A percentile compares a stretch with the other conserved stretches of the same genome.
Conservation (phyloP, 139 green algal species). For the Mesotaenium endlicherianum region DNA sequence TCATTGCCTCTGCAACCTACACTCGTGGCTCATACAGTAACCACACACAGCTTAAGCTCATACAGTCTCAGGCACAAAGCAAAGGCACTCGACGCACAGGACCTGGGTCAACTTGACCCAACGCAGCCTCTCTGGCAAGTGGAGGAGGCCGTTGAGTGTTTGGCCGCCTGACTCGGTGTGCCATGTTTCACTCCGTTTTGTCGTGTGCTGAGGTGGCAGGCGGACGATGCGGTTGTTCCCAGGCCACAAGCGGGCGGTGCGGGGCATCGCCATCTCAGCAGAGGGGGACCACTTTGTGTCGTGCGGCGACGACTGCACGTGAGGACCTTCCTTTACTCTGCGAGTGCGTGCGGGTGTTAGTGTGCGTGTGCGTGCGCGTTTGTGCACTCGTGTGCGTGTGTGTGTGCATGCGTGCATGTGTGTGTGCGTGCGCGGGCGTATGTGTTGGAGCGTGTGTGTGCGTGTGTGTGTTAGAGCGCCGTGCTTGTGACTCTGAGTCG, state of each 20-base stretch:
- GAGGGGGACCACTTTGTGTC: constrained; percentile 78
- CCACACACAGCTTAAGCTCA: too few relatives aligned
- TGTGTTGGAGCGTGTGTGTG: neutral
- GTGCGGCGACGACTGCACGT: constrained; percentile 79
- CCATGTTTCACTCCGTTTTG: neutral
- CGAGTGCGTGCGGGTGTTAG: neutral
- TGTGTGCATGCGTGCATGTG: neutral
- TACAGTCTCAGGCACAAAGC: too few relatives aligned
- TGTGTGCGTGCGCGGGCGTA: neutral
- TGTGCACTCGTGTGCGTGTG: neutral
- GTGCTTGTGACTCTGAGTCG: too few relatives aligned
- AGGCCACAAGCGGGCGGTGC: constrained; percentile 61
- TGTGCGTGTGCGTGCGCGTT: neutral
- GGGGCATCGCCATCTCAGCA: constrained; percentile 74
- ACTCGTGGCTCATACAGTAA: too few relatives aligned
- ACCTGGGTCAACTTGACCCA: too few relatives aligned
- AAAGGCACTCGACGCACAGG: too few relatives aligned
- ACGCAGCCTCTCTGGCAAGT: too few relatives aligned
- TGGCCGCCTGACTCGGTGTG: too few relatives aligned
- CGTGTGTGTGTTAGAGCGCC: neutral
- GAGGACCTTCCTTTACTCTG: neutral
- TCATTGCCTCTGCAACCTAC: too few relatives aligned
- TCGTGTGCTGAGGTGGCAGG: constrained; percentile 5
- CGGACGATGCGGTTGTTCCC: constrained; percentile 28
- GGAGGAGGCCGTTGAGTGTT: too few relatives aligned